Conservation (phyloP, 2,329 filamentous ascomycete species). For the Rhexocercosporidium sp. region DNA sequence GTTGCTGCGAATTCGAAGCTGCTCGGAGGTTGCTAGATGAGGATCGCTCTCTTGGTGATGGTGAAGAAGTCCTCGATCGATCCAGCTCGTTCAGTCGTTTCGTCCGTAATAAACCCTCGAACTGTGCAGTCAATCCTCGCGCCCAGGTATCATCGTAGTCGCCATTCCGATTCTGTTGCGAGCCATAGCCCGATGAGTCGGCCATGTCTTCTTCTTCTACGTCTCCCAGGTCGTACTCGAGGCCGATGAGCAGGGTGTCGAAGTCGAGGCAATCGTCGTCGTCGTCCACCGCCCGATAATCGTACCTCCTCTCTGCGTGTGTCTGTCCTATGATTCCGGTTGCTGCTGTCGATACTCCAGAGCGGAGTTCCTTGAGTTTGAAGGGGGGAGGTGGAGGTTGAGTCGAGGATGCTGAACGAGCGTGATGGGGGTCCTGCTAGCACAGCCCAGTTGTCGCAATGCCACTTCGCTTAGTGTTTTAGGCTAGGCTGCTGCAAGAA, state of each 20-base stretch:
- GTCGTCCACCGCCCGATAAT: slow-evolving; percentile 23
- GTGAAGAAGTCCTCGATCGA: slow-evolving; percentile 64
- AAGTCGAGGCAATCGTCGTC: slow-evolving; percentile 14
- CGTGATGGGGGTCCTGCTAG: slow-evolving; percentile 14
- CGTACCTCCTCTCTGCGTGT: slow-evolving; percentile 24
- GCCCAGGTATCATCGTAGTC: slow-evolving; percentile 74
- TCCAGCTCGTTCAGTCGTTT: slow-evolving; percentile 86
- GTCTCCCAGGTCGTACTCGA: slow-evolving; percentile 28
- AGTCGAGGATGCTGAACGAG: slow-evolving; percentile 22
- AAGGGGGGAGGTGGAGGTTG: slow-evolving; percentile 7
- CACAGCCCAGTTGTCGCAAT: slow-evolving; percentile 22
- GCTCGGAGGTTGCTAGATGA: slow-evolving; percentile 56
- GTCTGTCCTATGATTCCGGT: slow-evolving; percentile 17
- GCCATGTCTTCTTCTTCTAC: slow-evolving; percentile 31
- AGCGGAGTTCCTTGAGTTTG: slow-evolving; percentile 16
- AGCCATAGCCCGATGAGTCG: slow-evolving; percentile 31
- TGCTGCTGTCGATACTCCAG: slow-evolving; percentile 22
- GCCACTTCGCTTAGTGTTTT: slow-evolving; percentile 21
- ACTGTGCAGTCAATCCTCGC: slow-evolving; percentile 78
- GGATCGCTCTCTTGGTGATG: slow-evolving; percentile 54
- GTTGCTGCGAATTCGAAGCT: slow-evolving; percentile 39
- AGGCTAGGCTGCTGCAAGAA: slow-evolving; percentile 20
- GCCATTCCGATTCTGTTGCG: slow-evolving; percentile 28
- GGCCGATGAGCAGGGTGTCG: slow-evolving; percentile 33
- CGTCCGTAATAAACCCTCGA: slow-evolving; percentile 84